These are phyloP conservation scores for Aspergillus heteromorphus DNA, from an alignment of 495 filamentous ascomycete genomes.

Conservation along the genomic window DNA sequence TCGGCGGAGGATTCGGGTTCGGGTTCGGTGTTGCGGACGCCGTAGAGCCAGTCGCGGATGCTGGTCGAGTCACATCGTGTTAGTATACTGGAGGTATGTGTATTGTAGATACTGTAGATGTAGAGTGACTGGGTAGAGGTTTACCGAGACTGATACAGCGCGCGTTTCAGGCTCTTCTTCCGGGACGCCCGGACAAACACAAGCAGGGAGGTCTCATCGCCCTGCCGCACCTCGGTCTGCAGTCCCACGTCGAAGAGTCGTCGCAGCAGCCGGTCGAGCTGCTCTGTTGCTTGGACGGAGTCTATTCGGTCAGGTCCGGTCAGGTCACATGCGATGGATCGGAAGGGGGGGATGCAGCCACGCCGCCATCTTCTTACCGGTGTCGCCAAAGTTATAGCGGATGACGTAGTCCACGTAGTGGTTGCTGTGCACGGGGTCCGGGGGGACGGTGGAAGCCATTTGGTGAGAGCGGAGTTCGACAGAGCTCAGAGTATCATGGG, in stretches of 20 bases:
- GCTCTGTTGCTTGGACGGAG: constrained; percentile 57
- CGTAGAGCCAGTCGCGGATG: constrained; percentile 94
- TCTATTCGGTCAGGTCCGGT: constrained; percentile 41
- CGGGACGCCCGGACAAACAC: constrained; percentile 70
- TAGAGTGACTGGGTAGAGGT: constrained; percentile 8
- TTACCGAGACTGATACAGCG: constrained; percentile 65
- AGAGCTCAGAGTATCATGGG: neutral
- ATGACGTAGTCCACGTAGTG: constrained; percentile 91
- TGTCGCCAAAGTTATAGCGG: constrained; percentile 63
- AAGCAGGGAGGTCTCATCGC: constrained; percentile 69
- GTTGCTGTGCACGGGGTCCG: constrained; percentile 40
- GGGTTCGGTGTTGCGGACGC: constrained; percentile 74
- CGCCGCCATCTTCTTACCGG: constrained; percentile 44
- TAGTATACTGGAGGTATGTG: too few species aligned
- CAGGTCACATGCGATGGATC: neutral
- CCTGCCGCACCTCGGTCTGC: constrained; percentile 77
- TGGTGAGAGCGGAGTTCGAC: neutral
- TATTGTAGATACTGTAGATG: too few species aligned
- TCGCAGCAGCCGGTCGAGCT: constrained; percentile 70
- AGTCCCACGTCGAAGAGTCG: constrained; percentile 70
- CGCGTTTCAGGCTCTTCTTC: constrained; percentile 33
- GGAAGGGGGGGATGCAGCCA: neutral
- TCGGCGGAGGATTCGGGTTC: constrained; percentile 59
- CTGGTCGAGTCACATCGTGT: too few species aligned
- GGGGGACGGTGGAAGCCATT: constrained; percentile 28